Percentiles rank a stretch among this genome's conserved stretches.
phyloP scores from a whole-genome alignment of 202 grass and related monocot species.

The Carex arenaria region DNA sequence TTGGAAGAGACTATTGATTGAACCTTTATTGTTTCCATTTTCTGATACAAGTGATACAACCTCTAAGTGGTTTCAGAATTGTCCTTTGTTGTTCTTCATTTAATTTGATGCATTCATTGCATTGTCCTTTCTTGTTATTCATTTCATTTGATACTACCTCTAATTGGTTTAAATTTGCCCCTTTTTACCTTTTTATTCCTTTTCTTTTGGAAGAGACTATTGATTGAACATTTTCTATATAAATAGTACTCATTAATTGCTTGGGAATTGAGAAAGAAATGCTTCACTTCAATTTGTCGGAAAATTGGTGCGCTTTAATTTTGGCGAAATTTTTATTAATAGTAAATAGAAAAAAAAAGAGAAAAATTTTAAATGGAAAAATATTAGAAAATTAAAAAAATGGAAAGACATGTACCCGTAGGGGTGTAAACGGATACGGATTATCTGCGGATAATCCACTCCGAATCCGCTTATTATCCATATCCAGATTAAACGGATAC shows the following conservation, averaged over 20 bases:
- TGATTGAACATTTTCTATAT: constrained; percentile 7
- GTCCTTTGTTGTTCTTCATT: background rate
- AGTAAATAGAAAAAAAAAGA: too few relatives aligned
- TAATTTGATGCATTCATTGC: background rate
- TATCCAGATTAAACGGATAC: too few relatives aligned
- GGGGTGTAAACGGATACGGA: too few relatives aligned
- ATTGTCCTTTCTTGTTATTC: too few relatives aligned
- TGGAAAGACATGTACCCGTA: too few relatives aligned
- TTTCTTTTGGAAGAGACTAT: background rate
- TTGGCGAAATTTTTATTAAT: background rate
- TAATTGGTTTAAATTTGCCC: background rate
- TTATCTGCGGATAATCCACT: too few relatives aligned
- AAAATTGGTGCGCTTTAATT: background rate
- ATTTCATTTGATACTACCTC: too few relatives aligned
- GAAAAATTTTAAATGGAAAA: too few relatives aligned
- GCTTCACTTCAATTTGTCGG: constrained; percentile 26
- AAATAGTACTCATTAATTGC: background rate
- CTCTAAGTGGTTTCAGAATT: background rate
- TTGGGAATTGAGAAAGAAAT: background rate
- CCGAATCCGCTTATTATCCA: too few relatives aligned
- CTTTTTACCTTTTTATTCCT: background rate
- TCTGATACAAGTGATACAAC: background rate
- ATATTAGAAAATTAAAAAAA: too few relatives aligned
- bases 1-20: background rate
- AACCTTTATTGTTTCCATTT: too few relatives aligned